Evolutionary conservation across 768 basidiomycete species (phyloP), one percentile per base, ranked within the genome.

Genomic region (Mycena galopus): DNA sequence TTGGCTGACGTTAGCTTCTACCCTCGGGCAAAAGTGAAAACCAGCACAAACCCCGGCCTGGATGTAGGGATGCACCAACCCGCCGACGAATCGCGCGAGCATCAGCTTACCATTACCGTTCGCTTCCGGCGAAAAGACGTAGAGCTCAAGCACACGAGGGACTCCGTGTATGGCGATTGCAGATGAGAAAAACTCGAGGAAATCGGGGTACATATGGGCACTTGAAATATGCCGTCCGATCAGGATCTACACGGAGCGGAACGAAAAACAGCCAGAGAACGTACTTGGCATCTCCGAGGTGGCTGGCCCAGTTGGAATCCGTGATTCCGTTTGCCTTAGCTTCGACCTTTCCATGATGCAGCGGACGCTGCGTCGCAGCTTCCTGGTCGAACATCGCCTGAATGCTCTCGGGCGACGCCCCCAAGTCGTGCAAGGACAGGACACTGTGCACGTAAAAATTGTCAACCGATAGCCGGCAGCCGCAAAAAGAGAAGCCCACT

Each of bases 71-170:
- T 70, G 69, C 30, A 63, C 1, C 42, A 58, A 19, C 11, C 67
- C 61, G 27, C 68, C 55, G 11, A 69, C 29, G 44, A 70, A 63
- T 1, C 69, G 67, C 23, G 60, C 37, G 21, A 69, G 78, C 85
- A 87, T 86, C 12, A 76, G 37, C 14, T 71, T 74, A 4, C 79
- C 83, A 17, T 80, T 73, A 30, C 63, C 74, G 51, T 85, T 85
- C 8, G 81, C 84, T 6, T 79, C 76, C 0, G 72, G 58, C 17
- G 75, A 75, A 71, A 91, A 90, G 0, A 91, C 75, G 72, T 86
- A 90, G 67, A 80, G 80, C 75, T 91, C 89, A 3, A 91, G 73
- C 0, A 84, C 80, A 16, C 80, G 81, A 8, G 80, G 71, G 0
- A 78, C 80, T 0, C 89, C 89, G 1, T 79, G 65, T 17, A 78